Evolutionary conservation across 2,329 filamentous ascomycete genomes (phyloP), one percentile per base, ranked within the genome.

Genomic region (Arthroderma uncinatum): DNA sequence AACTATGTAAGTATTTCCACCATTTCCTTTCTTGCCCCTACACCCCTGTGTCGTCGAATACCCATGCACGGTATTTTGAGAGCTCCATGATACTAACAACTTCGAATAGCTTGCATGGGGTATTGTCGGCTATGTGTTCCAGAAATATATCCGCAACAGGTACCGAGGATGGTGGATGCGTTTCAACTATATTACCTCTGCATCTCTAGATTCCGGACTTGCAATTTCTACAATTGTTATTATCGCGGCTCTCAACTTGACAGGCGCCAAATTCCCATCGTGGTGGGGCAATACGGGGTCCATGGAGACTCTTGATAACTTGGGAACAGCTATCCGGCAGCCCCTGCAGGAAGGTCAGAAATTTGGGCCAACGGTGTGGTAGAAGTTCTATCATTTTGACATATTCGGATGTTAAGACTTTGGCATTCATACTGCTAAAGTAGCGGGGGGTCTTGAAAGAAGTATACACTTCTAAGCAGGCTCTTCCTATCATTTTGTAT

Each of bases 141-240:
- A 88, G 70, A 84, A 79, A 64, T 82, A 77, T 63, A 79, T 89
- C 66, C 80, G 81, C 66, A 77, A 82, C 58, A 78, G 80, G 60
- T 85, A 79, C 71, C 80, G 78, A 2, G 85, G 83, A 34, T 89
- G 85, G 86, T 89, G 86, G 86, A 74, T 85, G 69, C 82, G 84
- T 68, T 89, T 87, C 73, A 89, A 89, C 73, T 89, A 89, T 68
- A 78, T 88, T 65, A 82, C 84, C 0, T 87, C 84, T 19, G 85
- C 85, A 0, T 86, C 82, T 1, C 73, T 89, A 37, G 86, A 89
- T 68, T 80, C 80, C 53, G 85, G 85, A 4, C 76, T 87, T 4
- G 81, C 84, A 10, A 68, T 88, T 19, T 80, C 78, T 34, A 84
- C 84, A 0, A 78, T 89, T 36, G 68, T 89, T 58, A 84, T 89